These are phyloP conservation scores for Cyphellophora attinorum DNA, from an alignment of 2,329 filamentous ascomycete genomes.

Conservation along the genomic window DNA sequence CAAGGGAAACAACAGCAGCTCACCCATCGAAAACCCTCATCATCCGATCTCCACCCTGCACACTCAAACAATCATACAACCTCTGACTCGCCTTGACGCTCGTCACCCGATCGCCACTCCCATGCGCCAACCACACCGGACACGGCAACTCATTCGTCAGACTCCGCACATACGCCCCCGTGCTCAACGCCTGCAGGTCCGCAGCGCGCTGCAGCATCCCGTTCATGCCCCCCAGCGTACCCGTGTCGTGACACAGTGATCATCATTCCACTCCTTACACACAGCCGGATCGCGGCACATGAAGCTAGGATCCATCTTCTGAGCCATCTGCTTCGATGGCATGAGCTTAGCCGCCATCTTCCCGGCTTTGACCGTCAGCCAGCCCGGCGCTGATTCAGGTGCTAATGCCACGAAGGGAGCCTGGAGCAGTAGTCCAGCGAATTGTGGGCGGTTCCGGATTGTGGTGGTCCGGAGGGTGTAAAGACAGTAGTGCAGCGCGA, in stretches of 20 bases:
- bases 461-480: slow-evolving; percentile 26
- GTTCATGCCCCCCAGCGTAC: slow-evolving; percentile 72
- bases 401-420: slow-evolving; percentile 71
- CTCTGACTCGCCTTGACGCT: slow-evolving; percentile 55
- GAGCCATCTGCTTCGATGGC: slow-evolving; percentile 57
- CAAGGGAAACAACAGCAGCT: slow-evolving; percentile 40
- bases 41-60: slow-evolving; percentile 22
- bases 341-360: slow-evolving; percentile 58
- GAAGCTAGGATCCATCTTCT: slow-evolving; percentile 54
- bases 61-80: slow-evolving; percentile 49
- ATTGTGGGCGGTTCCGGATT: slow-evolving; percentile 43
- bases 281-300: slow-evolving; percentile 60
- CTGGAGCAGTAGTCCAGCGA: slow-evolving; percentile 67
- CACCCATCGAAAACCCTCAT: background rate
- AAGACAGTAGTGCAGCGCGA: slow-evolving; percentile 55
- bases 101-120: slow-evolving; percentile 62
- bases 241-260: slow-evolving; percentile 71
- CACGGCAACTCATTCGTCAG: slow-evolving; percentile 28
- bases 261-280: slow-evolving; percentile 50
- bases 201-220: slow-evolving; percentile 66
- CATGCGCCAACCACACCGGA: slow-evolving; percentile 66
- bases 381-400: slow-evolving; percentile 52
- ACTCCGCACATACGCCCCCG: slow-evolving; percentile 19
- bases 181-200: slow-evolving; percentile 44
- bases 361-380: slow-evolving; percentile 55